Conservation (phyloP, 2,329 filamentous ascomycete species). For the Coniella vitis region DNA sequence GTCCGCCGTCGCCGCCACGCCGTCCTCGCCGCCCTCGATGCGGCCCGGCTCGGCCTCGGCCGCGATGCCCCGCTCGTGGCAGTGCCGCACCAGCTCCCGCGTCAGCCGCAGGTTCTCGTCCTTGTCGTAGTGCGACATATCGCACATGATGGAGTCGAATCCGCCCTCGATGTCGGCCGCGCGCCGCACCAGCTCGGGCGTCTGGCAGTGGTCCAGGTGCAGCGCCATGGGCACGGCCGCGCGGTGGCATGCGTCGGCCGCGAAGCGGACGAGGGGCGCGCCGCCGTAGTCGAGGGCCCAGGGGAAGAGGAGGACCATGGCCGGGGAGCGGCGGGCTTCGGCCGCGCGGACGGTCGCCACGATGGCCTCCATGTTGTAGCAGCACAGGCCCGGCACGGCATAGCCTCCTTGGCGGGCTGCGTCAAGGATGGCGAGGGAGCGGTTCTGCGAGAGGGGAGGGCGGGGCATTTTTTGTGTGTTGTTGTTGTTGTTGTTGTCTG, state of each 20-base stretch:
- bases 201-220: constrained; percentile 62
- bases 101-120: constrained; percentile 59
- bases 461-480: too few relatives aligned
- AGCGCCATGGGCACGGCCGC: constrained; percentile 54
- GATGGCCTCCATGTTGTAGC: constrained; percentile 64
- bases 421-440: constrained; percentile 49
- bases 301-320: constrained; percentile 68
- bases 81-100: constrained; percentile 55
- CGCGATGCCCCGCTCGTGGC: constrained; percentile 55
- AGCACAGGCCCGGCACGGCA: constrained; percentile 54
- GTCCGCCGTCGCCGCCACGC: constrained; percentile 54
- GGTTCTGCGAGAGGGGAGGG: constrained; percentile 37
- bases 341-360: constrained; percentile 63
- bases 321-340: constrained; percentile 58
- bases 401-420: constrained; percentile 49
- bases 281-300: constrained; percentile 65
- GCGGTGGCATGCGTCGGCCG: constrained; percentile 47
- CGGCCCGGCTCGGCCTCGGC: constrained; percentile 64
- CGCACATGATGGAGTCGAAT: constrained; percentile 69
- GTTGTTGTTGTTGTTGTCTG: too few relatives aligned
- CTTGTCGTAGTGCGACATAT: constrained; percentile 65
- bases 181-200: constrained; percentile 51
- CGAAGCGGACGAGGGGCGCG: constrained; percentile 46
- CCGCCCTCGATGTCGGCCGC: constrained; percentile 47
- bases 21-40: constrained; percentile 56